Percentiles rank a stretch among this genome's conserved stretches.
These are phyloP conservation scores for Elongisporangium anandrum DNA, from an alignment of 352 stramenopile genomes.

Conservation along the genomic window DNA sequence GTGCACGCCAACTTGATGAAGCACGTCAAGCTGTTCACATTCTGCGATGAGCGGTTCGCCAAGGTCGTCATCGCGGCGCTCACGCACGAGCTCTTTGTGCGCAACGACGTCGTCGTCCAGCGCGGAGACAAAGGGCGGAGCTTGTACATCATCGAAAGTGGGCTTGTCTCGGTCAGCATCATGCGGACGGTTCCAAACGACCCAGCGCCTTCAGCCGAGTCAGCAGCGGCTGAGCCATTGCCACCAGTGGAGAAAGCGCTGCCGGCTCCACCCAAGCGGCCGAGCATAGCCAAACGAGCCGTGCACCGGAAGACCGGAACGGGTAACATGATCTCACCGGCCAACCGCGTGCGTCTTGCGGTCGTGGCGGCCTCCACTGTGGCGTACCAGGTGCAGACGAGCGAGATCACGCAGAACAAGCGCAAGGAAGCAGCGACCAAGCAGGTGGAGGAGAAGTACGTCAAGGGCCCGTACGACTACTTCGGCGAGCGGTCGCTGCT, in stretches of 20 bases:
- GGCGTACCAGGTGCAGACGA: slow-evolving; percentile 14
- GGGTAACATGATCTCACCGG: background rate
- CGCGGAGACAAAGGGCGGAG: slow-evolving; percentile 31
- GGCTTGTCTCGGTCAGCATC: slow-evolving; percentile 55
- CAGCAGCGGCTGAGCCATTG: background rate
- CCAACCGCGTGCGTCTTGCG: background rate
- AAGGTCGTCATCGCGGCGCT: slow-evolving; percentile 25
- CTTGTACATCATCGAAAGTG: slow-evolving; percentile 52
- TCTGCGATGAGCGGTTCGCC: slow-evolving; percentile 30
- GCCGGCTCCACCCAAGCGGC: slow-evolving; percentile 6
- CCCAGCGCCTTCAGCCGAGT: too few relatives aligned
- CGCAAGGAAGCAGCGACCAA: slow-evolving; percentile 4
- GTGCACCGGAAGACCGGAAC: background rate
- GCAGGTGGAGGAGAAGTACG: slow-evolving; percentile 50
- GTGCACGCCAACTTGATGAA: slow-evolving; percentile 39
- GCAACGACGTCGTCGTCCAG: slow-evolving; percentile 46
- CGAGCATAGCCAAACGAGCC: slow-evolving; percentile 11
- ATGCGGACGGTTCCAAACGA: slow-evolving; percentile 14
- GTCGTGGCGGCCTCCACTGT: slow-evolving; percentile 14
- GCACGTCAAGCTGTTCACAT: slow-evolving; percentile 31
- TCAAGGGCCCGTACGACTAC: slow-evolving; percentile 74
- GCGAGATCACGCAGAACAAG: slow-evolving; percentile 21
- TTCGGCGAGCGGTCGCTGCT: slow-evolving; percentile 73
- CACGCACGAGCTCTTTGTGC: slow-evolving; percentile 41
- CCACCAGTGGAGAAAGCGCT: slow-evolving; percentile 3